Conservation (phyloP, 2,329 filamentous ascomycete genomes). For the Botryotinia calthae region DNA sequence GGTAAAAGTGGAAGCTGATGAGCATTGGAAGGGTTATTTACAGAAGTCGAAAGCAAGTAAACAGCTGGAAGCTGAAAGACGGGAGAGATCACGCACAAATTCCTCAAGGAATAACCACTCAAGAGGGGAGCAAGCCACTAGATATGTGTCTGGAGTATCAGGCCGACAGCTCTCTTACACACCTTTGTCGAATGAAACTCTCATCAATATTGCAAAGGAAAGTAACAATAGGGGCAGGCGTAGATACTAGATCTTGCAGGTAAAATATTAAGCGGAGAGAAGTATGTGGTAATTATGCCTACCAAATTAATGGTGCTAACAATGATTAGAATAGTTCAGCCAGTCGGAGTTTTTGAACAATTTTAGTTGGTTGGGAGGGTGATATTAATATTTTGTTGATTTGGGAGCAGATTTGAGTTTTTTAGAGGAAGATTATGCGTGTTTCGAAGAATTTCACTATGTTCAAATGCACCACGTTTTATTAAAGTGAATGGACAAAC, state of each 20-base stretch:
- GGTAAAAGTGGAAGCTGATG: background rate
- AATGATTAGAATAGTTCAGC: rapidly evolving
- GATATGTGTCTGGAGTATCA: background rate
- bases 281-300: background rate
- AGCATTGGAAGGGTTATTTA: too few relatives aligned
- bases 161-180: background rate
- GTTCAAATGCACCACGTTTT: background rate
- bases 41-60: too few relatives aligned
- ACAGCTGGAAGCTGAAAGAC: background rate
- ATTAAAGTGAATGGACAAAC: background rate
- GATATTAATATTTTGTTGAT: background rate
- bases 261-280: background rate
- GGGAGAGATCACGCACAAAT: background rate
- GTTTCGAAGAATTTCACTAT: background rate
- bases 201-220: background rate
- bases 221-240: background rate
- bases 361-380: background rate
- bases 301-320: background rate
- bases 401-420: background rate
- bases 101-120: background rate
- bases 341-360: too few relatives aligned
- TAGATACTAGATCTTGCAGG: background rate
- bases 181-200: background rate
- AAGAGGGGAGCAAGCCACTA: background rate
- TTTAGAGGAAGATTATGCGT: background rate